Conservation (phyloP, 208 protist genomes). For the Trypanosoma scelopori region DNA sequence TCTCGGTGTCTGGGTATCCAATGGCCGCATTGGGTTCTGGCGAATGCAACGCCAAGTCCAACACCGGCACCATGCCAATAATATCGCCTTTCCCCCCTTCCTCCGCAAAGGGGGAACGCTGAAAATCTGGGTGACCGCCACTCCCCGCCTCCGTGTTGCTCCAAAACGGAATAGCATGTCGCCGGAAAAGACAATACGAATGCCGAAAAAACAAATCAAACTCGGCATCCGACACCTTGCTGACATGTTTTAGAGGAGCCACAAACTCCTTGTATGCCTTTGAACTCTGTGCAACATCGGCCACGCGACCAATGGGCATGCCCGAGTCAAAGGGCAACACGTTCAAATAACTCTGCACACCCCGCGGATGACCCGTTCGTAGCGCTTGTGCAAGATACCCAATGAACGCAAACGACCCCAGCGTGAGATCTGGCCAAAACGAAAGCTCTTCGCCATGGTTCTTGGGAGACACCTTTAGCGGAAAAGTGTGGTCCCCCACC, state of each 20-base stretch:
- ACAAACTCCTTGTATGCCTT: slow-evolving; percentile 63
- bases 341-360: slow-evolving; percentile 80
- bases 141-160: slow-evolving; percentile 44
- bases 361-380: slow-evolving; percentile 64
- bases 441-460: slow-evolving; percentile 63
- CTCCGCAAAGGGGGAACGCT: slow-evolving; percentile 52
- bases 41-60: slow-evolving; percentile 84
- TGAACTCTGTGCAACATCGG: slow-evolving; percentile 66
- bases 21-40: slow-evolving; percentile 78
- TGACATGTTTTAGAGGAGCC: slow-evolving; percentile 49
- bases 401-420: slow-evolving; percentile 76
- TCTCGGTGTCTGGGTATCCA: slow-evolving; percentile 82
- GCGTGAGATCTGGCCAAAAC: slow-evolving; percentile 78
- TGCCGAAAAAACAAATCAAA: slow-evolving; percentile 75
- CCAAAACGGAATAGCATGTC: slow-evolving; percentile 87
- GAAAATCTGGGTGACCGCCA: slow-evolving; percentile 79
- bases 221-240: slow-evolving; percentile 49
- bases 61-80: slow-evolving; percentile 83
- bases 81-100: slow-evolving; percentile 44
- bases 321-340: slow-evolving; percentile 76
- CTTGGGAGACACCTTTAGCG: slow-evolving; percentile 66
- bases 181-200: slow-evolving; percentile 86
- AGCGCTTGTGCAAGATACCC: slow-evolving; percentile 67
- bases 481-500: slow-evolving; percentile 53
- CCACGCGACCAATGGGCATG: slow-evolving; percentile 70